phyloP scores from a whole-genome alignment of 75 land plant genomes.

The Azolla pinnata region DNA sequence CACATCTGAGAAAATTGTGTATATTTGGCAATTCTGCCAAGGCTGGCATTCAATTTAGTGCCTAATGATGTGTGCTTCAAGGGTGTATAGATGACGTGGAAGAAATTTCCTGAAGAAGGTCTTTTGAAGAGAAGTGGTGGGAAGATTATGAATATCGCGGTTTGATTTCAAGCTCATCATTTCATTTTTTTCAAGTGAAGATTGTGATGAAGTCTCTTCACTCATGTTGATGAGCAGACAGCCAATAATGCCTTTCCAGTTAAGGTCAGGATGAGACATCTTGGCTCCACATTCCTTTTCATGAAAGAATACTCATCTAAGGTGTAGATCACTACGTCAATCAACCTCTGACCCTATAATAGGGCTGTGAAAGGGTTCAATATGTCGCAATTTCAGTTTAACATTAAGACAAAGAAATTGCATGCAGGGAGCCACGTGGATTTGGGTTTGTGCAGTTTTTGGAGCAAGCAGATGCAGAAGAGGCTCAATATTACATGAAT shows the following conservation, averaged over 20 bases:
- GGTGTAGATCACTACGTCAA: not conserved
- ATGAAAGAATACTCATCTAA: not conserved
- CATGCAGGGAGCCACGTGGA: constrained; percentile 44
- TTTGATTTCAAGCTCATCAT: constrained; percentile 5
- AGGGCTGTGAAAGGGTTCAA: not conserved
- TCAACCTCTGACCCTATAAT: not conserved
- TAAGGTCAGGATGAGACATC: constrained; percentile 7
- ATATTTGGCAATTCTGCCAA: not conserved
- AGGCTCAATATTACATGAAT: constrained; percentile 38
- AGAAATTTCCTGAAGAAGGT: constrained; percentile 9
- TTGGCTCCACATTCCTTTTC: not conserved
- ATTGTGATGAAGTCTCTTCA: constrained; percentile 9
- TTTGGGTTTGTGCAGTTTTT: constrained; percentile 39
- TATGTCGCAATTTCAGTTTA: not conserved
- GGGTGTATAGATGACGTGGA: constrained; percentile 8
- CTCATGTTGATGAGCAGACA: constrained; percentile 5
- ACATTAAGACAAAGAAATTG: not conserved
- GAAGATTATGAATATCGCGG: not conserved
- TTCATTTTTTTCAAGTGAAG: constrained; percentile 6
- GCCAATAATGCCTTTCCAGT: not conserved
- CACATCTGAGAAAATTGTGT: not conserved
- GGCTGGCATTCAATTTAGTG: not conserved
- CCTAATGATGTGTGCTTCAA: constrained; percentile 6
- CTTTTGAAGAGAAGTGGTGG: constrained; percentile 9
- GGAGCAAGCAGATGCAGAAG: constrained; percentile 33